Base-by-base conservation (phyloP, 225 moss, liverwort and hornwort genomes). In the Marchantia polymorpha region DNA sequence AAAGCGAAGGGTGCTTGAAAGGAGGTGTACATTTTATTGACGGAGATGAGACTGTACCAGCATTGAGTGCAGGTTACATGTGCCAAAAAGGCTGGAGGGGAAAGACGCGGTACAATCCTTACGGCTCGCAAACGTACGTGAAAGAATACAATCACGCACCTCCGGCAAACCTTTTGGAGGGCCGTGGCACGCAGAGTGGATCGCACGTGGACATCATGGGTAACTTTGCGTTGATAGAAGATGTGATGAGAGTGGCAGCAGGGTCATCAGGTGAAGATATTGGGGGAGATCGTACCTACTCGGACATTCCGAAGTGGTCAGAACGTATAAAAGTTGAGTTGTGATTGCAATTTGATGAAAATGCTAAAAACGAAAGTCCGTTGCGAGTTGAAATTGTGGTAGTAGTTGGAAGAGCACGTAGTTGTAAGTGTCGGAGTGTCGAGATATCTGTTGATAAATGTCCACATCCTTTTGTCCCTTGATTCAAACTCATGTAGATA, bases 181-280 rank as follows among this genome's bases (percentile, higher is more conserved):
- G 97, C 3, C 87, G 97, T 14, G 97, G 97, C 48, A 92, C 94
- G 14, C 94, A 94, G 68, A 97, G 97, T 64, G 97, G 92, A 22
- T 83, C 87, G 47, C 97, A 97, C 66, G 93, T 97, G 63, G 97
- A 97, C 76, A 92, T 97, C 39, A 92, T 97, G 92, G 97, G 97
- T 17, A 97, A 97, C 74, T 97, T 97, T 76, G 97, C 92, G 51
- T 82, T 97, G 86, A 85, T 97, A 25, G 97, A 97, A 88, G 97
- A 97, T 48, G 81, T 97, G 47, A 79, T 97, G 53, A 89, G 83
- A 76, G 83, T 93, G 75, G 94, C 94, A 0, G 89, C 92, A 6
- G 97, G 97, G 31, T 85, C 88, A 78, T 83, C 90, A 19, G 97
- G 97, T 19, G 89, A 93, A 48, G 81, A 91, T 39, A 12, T 94